Conservation (phyloP, 2,329 filamentous ascomycete species). For the Cercospora berteroae region DNA sequence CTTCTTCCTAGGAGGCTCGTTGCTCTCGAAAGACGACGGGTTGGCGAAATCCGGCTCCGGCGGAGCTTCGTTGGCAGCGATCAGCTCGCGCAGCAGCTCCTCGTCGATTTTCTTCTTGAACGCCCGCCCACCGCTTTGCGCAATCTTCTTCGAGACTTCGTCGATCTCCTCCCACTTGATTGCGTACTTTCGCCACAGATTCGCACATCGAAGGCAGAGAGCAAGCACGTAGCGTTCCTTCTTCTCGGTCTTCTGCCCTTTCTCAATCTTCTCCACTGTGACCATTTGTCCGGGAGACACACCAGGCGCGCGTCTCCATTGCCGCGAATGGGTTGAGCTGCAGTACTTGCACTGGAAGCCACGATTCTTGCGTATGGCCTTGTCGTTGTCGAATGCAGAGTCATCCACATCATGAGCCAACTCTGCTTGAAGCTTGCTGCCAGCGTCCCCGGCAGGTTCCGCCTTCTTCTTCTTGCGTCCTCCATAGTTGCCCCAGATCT, state of each 20-base stretch:
- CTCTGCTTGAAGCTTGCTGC: conserved; percentile 80
- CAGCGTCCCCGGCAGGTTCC: conserved; percentile 51
- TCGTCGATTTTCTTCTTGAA: conserved; percentile 91
- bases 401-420: conserved; percentile 91
- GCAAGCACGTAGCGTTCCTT: conserved; percentile 71
- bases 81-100: conserved; percentile 76
- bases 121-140: conserved; percentile 75
- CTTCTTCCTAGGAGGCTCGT: conserved; percentile 61
- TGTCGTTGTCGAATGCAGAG: conserved; percentile 89
- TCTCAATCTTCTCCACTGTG: conserved; percentile 64
- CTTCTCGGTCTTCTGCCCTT: conserved; percentile 69
- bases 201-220: conserved; percentile 84
- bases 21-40: conserved; percentile 29
- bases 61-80: conserved; percentile 58
- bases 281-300: conserved; percentile 69
- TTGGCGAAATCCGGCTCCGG: conserved; percentile 27
- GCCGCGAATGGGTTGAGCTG: conserved; percentile 70
- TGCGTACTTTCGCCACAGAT: conserved; percentile 92
- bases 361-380: conserved; percentile 74
- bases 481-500: conserved; percentile 86
- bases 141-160: conserved; percentile 83
- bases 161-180: conserved; percentile 95
- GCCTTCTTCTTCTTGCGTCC: conserved; percentile 81
- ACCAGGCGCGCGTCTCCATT: conserved; percentile 88
- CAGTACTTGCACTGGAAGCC: conserved; percentile 95